A percentile compares a stretch with the other conserved stretches of the same genome.
Evolutionary conservation across 2,329 filamentous ascomycete species (phyloP).

Genomic region (Pseudocercospora fuligena): DNA sequence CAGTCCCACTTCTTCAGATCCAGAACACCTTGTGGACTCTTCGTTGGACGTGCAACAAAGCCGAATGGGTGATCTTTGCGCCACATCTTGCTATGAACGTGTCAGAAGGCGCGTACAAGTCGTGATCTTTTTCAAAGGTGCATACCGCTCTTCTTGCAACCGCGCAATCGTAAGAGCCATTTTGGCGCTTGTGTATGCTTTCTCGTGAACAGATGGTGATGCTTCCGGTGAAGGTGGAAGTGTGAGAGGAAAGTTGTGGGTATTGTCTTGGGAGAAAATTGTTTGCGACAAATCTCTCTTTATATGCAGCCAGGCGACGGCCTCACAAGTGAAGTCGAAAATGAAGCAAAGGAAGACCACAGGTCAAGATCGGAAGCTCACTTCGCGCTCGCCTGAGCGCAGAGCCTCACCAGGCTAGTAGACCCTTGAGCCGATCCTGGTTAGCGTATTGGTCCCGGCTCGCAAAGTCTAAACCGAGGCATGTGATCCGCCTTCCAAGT

Average conservation of each 20-base stretch:
- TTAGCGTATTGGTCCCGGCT: not conserved
- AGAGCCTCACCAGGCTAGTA: not conserved
- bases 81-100: constrained; percentile 81
- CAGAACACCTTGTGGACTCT: constrained; percentile 77
- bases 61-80: constrained; percentile 95
- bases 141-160: constrained; percentile 84
- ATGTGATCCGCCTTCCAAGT: constrained; percentile 7
- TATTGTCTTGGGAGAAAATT: not conserved
- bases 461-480: constrained; percentile 8
- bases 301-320: not conserved
- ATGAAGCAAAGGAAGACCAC: not conserved
- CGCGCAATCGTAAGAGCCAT: constrained; percentile 92
- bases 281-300: not conserved
- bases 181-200: constrained; percentile 17
- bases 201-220: constrained; percentile 14
- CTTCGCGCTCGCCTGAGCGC: not conserved
- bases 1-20: constrained; percentile 98
- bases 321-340: not conserved
- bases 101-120: constrained; percentile 19
- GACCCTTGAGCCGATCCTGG: not conserved
- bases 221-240: not conserved
- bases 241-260: not conserved
- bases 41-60: constrained; percentile 88
- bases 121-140: constrained; percentile 20
- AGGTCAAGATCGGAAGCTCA: not conserved